Evolutionary conservation across 176 grass and related monocot species (phyloP).

Genomic region (Dendrocalamus sinicus): DNA sequence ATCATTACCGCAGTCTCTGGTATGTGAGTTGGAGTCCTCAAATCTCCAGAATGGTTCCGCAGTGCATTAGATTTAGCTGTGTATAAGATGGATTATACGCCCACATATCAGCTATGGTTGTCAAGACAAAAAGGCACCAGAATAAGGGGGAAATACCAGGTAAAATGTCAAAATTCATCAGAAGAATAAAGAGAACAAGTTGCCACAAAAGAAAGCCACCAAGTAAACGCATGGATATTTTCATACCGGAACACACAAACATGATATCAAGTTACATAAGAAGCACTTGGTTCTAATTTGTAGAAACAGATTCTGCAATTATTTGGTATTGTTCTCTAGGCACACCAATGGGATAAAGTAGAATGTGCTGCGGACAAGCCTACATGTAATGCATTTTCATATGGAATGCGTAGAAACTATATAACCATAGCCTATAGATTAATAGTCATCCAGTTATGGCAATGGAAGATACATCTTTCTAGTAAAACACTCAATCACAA

Average conservation of each 20-base stretch:
- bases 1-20: conserved; percentile 71
- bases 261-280: conserved; percentile 38
- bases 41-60: conserved; percentile 73
- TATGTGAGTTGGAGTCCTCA: conserved; percentile 76
- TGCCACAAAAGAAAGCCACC: background rate
- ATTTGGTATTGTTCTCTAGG: conserved; percentile 14
- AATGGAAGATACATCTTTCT: conserved; percentile 28
- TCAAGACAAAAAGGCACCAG: conserved; percentile 29
- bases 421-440: conserved; percentile 7
- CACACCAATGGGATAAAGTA: conserved; percentile 32
- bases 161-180: conserved; percentile 21
- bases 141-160: conserved; percentile 11
- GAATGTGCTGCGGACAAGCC: background rate
- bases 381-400: conserved; percentile 26
- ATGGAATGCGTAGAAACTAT: conserved; percentile 17
- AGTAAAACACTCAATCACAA: conserved; percentile 17
- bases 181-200: conserved; percentile 26
- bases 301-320: conserved; percentile 16
- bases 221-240: conserved; percentile 3
- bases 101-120: conserved; percentile 24
- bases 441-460: conserved; percentile 10
- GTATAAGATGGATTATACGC: conserved; percentile 46
- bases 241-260: conserved; percentile 14
- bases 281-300: conserved; percentile 1
- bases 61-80: conserved; percentile 77